Evolutionary conservation across 2,329 filamentous ascomycete species (phyloP), one percentile per base, ranked within the genome.

Genomic region (Ceratocystis cacaofunesta): DNA sequence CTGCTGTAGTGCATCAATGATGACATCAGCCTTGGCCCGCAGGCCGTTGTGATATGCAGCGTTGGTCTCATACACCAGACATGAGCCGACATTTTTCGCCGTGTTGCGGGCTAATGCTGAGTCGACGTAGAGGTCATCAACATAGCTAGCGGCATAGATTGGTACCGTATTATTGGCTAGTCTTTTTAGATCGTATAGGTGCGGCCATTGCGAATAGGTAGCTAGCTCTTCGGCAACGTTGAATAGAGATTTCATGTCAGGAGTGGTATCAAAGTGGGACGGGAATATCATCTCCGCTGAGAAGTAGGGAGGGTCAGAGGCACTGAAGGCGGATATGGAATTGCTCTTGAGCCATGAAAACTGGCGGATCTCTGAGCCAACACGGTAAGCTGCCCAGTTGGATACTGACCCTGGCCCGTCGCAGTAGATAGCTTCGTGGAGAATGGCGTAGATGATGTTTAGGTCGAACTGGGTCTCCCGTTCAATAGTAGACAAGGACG

Each of bases 61-160:
- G 73, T 96, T 96, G 48, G 90, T 96, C 72, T 94, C 84, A 70
- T 87, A 94, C 50, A 89, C 85, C 76, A 90, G 91, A 72, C 84
- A 87, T 0, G 85, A 86, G 72, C 83, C 87, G 72, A 96, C 88
- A 71, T 85, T 82, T 50, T 77, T 77, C 8, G 89, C 90, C 17
- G 90, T 95, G 70, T 88, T 84, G 70, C 83, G 80, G 7, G 89
- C 87, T 65, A 91, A 77, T 5, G 84, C 83, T 70, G 83, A 88
- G 71, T 95, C 88, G 36, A 97, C 92, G 71, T 95, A 96, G 89
- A 96, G 94, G 72, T 96, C 91, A 68, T 96, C 87, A 3, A 90
- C 74, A 70, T 88, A 97, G 1, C 85, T 87, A 0, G 89, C 90
- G 1, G 91, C 88, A 71, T 94, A 96, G 0, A 95, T 85, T 0